These are phyloP conservation scores for Metrosideros polymorpha DNA, from an alignment of 441 rosid species.

Conservation along the genomic window DNA sequence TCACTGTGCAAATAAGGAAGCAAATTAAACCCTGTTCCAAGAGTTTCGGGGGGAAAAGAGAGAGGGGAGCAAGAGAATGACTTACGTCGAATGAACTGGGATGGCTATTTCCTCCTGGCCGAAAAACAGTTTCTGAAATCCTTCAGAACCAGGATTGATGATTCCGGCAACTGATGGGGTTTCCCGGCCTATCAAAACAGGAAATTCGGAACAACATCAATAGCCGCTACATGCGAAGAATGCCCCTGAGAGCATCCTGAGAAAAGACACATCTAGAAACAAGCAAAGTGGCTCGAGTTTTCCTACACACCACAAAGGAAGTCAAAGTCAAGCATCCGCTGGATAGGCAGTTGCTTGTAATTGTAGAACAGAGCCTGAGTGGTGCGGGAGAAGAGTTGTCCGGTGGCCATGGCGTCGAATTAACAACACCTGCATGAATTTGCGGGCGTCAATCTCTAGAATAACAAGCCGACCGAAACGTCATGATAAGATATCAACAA, in stretches of 20 bases:
- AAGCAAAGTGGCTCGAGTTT: background rate
- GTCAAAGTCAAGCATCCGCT: conserved; percentile 99
- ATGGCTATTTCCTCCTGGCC: conserved; percentile 99
- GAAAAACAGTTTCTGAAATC: conserved; percentile 90
- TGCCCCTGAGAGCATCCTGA: background rate
- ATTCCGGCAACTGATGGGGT: conserved; percentile 97
- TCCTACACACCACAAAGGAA: conserved; percentile 70
- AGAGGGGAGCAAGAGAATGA: background rate
- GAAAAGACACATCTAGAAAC: background rate
- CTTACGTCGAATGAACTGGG: conserved; percentile 88
- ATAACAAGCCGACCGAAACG: background rate
- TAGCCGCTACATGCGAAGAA: background rate
- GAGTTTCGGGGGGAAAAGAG: background rate
- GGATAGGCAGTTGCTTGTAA: conserved; percentile 93
- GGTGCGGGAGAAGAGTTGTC: conserved; percentile 76
- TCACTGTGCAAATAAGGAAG: background rate
- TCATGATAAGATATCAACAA: background rate
- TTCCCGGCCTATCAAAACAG: conserved; percentile 57
- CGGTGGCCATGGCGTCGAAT: conserved; percentile 64
- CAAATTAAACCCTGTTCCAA: background rate
- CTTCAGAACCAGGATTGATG: conserved; percentile 87
- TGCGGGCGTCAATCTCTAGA: background rate
- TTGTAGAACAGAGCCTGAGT: conserved; percentile 91
- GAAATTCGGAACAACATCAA: background rate
- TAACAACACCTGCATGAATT: conserved; percentile 13